phyloP scores from a whole-genome alignment of 1,284 basidiomycete species.

The Ceratobasidium sp. region DNA sequence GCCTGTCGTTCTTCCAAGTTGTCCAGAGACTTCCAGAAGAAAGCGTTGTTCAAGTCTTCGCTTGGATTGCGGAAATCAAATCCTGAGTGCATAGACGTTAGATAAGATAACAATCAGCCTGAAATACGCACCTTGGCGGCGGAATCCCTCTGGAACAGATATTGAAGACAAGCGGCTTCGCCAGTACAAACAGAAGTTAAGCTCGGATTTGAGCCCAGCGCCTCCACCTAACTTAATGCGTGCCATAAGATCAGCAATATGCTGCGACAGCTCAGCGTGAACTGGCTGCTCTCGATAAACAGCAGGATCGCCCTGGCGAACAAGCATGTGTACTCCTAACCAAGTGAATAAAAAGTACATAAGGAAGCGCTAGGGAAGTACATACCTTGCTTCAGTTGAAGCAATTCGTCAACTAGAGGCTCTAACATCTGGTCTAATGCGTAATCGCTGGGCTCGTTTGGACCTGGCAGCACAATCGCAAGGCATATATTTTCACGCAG shows the following conservation, averaged over 20 bases:
- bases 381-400: slow-evolving; percentile 27
- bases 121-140: too few relatives aligned
- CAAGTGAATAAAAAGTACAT: too few relatives aligned
- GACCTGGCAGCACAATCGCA: slow-evolving; percentile 21
- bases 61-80: too few relatives aligned
- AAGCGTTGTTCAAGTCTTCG: too few relatives aligned
- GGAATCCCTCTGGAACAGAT: background rate
- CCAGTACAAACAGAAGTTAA: slow-evolving; percentile 4
- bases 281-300: background rate
- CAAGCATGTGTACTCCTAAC: too few relatives aligned
- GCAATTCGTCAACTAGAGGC: slow-evolving; percentile 22
- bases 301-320: background rate
- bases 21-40: background rate
- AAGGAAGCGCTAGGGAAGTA: too few relatives aligned
- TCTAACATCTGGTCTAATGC: slow-evolving; percentile 20
- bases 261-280: background rate
- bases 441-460: slow-evolving; percentile 7
- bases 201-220: background rate
- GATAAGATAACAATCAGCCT: too few relatives aligned
- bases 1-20: background rate
- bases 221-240: background rate
- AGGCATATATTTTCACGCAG: slow-evolving; percentile 20
- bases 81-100: too few relatives aligned
- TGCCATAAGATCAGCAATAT: background rate
- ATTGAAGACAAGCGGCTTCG: background rate